phyloP scores from a whole-genome alignment of 768 basidiomycete genomes.

The Mycena sanguinolenta region DNA sequence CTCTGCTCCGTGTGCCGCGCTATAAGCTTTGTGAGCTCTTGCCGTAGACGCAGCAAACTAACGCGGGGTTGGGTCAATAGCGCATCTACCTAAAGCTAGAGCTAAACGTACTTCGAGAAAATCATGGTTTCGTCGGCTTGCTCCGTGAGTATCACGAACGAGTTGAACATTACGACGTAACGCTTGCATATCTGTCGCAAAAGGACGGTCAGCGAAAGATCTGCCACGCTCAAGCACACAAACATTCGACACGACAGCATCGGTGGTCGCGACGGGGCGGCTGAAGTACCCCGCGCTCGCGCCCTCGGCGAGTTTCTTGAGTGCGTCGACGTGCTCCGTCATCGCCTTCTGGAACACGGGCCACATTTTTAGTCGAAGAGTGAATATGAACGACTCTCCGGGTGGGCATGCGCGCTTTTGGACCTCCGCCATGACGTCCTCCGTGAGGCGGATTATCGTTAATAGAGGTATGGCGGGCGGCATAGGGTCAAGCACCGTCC shows the following conservation, averaged over 20 bases:
- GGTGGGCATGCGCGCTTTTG: conserved; percentile 85
- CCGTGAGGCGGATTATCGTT: conserved; percentile 92
- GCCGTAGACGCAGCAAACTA: conserved; percentile 87
- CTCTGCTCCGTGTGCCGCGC: conserved; percentile 76
- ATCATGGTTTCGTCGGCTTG: conserved; percentile 97
- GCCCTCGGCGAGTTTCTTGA: conserved; percentile 88
- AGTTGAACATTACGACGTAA: conserved; percentile 86
- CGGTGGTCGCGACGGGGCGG: conserved; percentile 73
- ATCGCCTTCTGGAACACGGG: conserved; percentile 93
- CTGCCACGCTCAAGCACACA: conserved; percentile 38
- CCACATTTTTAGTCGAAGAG: conserved; percentile 89
- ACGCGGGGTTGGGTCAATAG: neutral
- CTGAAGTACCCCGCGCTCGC: conserved; percentile 72
- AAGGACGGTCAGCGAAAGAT: conserved; percentile 11
- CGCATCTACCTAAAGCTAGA: neutral
- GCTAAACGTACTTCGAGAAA: conserved; percentile 84
- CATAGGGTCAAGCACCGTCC: conserved; percentile 75
- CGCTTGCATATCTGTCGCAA: conserved; percentile 72
- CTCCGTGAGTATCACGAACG: conserved; percentile 83
- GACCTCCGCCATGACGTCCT: conserved; percentile 80
- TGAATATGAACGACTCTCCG: conserved; percentile 85
- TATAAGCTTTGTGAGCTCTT: conserved; percentile 85
- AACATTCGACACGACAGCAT: conserved; percentile 74
- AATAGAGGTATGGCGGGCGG: conserved; percentile 85
- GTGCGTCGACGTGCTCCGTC: conserved; percentile 83